Percentiles rank a stretch among this genome's conserved stretches.
phyloP scores from a whole-genome alignment of 371 early-diverging fungal genomes.

The Sporodiniella umbellata region DNA sequence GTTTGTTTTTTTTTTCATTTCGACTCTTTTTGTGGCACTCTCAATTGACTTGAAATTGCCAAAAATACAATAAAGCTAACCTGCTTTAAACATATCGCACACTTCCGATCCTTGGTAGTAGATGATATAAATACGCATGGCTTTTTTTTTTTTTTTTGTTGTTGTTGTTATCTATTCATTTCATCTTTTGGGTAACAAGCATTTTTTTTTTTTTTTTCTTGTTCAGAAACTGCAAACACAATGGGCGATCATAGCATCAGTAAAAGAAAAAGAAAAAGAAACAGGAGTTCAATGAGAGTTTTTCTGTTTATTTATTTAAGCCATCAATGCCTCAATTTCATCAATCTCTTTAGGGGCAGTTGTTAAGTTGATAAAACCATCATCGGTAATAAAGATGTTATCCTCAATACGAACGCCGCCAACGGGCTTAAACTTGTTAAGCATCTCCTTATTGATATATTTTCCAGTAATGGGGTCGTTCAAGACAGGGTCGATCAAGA shows the following conservation, averaged over 20 bases:
- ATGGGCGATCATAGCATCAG: too few relatives aligned
- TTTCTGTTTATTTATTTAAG: background rate
- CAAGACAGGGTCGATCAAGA: constrained; percentile 54
- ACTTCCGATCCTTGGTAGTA: too few relatives aligned
- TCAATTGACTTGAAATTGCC: too few relatives aligned
- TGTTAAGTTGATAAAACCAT: constrained; percentile 71
- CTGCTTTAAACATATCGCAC: too few relatives aligned
- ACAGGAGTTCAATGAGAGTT: background rate
- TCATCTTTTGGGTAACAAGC: too few relatives aligned
- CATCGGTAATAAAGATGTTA: constrained; percentile 74
- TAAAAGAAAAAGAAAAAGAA: background rate
- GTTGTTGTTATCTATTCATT: too few relatives aligned
- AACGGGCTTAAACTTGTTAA: constrained; percentile 69
- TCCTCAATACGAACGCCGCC: constrained; percentile 96
- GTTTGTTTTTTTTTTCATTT: too few relatives aligned
- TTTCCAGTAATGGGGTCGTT: constrained; percentile 53
- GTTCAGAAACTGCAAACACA: too few relatives aligned
- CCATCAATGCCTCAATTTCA: constrained; percentile 59
- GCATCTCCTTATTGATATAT: constrained; percentile 68
- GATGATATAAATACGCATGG: too few relatives aligned
- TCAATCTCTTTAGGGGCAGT: constrained; percentile 71
- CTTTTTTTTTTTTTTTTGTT: too few relatives aligned
- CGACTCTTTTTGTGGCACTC: too few relatives aligned
- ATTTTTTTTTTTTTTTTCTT: background rate
- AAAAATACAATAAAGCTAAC: too few relatives aligned